phyloP scores from a whole-genome alignment of 306 rosid genomes.

The Dicorynia guianensis region DNA sequence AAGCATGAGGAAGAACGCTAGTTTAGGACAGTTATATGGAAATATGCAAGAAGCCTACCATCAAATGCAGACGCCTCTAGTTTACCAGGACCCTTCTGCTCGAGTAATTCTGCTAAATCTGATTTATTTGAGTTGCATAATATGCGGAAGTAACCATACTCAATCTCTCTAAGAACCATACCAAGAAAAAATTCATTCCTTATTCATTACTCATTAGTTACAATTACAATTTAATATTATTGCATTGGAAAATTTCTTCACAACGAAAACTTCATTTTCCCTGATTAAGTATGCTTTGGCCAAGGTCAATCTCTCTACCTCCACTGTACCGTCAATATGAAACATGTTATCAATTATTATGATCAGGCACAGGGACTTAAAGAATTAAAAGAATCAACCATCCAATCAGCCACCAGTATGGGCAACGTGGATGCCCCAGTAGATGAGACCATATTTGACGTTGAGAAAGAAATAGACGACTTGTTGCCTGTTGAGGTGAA shows the following conservation, averaged over 20 bases:
- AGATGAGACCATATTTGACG: slow-evolving; percentile 81
- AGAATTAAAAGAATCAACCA: slow-evolving; percentile 88
- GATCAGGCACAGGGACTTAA: slow-evolving; percentile 71
- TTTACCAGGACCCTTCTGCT: slow-evolving; percentile 56
- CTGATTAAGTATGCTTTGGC: too few species aligned
- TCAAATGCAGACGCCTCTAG: slow-evolving; percentile 50
- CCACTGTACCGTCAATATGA: not conserved
- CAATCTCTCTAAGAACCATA: not conserved
- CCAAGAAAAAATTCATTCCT: too few species aligned
- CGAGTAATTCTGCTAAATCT: slow-evolving; percentile 35
- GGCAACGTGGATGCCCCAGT: slow-evolving; percentile 88
- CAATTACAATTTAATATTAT: too few species aligned
- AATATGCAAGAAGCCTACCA: slow-evolving; percentile 65
- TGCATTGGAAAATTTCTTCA: too few species aligned
- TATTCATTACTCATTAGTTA: too few species aligned
- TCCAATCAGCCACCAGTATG: slow-evolving; percentile 82
- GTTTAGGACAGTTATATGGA: slow-evolving; percentile 68
- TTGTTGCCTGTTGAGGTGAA: slow-evolving; percentile 94
- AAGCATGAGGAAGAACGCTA: slow-evolving; percentile 65
- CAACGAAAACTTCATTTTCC: too few species aligned
- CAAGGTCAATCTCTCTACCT: not conserved
- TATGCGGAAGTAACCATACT: not conserved
- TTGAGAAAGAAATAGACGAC: slow-evolving; percentile 96
- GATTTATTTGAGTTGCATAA: too few species aligned
- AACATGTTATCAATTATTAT: not conserved